Percentiles rank a stretch among this genome's conserved stretches.
phyloP scores from a whole-genome alignment of 2,329 filamentous ascomycete genomes.

The Pestalotiopsis fici region DNA sequence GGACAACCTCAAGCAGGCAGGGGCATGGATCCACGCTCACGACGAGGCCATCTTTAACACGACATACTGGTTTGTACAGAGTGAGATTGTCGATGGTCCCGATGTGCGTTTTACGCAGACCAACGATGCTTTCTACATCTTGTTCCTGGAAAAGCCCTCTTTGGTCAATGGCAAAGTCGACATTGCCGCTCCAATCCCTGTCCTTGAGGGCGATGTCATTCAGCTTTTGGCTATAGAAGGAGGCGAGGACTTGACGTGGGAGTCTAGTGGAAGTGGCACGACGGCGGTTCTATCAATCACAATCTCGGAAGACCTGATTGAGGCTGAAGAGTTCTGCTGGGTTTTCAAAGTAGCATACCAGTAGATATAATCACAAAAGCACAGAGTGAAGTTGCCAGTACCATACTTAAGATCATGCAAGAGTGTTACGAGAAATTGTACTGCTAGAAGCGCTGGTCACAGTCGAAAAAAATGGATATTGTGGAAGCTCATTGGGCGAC shows the following conservation, averaged over 20 bases:
- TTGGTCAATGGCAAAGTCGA: conserved; percentile 30
- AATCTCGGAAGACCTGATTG: neutral
- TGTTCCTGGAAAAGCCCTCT: conserved; percentile 38
- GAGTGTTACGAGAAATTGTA: too few relatives aligned
- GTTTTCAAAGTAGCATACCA: conserved; percentile 8
- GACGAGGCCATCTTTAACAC: conserved; percentile 55
- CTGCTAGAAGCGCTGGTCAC: too few relatives aligned
- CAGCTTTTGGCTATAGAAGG: conserved; percentile 5
- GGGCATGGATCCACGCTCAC: conserved; percentile 51
- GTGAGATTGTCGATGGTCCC: conserved; percentile 33
- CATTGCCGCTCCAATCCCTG: conserved; percentile 42
- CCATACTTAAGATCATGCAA: too few relatives aligned
- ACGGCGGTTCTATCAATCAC: neutral
- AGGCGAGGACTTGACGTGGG: conserved; percentile 5
- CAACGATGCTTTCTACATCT: conserved; percentile 50
- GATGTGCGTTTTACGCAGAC: conserved; percentile 50
- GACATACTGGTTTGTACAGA: conserved; percentile 51
- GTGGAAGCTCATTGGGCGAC: neutral
- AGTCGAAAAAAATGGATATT: too few relatives aligned
- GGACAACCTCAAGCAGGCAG: conserved; percentile 46
- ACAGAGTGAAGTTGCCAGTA: neutral
- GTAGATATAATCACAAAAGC: neutral
- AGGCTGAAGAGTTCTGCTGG: conserved; percentile 8
- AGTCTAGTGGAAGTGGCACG: neutral
- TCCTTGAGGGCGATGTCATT: conserved; percentile 38